These are phyloP conservation scores for Fusarium secorum DNA, from an alignment of 2,329 filamentous ascomycete species.

Conservation along the genomic window DNA sequence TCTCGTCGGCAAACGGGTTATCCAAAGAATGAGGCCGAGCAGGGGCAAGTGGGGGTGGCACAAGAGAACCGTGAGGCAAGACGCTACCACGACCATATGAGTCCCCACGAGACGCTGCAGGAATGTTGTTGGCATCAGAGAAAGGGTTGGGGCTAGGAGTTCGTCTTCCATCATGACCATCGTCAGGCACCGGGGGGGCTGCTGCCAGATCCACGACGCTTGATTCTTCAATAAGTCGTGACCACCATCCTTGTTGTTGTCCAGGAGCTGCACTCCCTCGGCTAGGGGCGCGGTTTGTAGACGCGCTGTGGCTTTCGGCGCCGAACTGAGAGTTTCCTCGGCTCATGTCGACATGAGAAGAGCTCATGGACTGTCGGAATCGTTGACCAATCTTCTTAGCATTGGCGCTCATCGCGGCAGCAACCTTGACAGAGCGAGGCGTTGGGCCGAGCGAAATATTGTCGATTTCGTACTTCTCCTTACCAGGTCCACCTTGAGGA, in stretches of 20 bases:
- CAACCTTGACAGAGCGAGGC: constrained; percentile 47
- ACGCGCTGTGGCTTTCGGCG: constrained; percentile 49
- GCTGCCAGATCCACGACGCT: constrained; percentile 50
- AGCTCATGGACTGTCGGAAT: constrained; percentile 30
- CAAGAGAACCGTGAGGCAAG: constrained; percentile 49
- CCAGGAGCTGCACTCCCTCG: constrained; percentile 10
- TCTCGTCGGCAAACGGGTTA: constrained; percentile 59
- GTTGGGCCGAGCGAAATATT: constrained; percentile 60
- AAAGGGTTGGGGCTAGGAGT: constrained; percentile 36
- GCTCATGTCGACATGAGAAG: constrained; percentile 58
- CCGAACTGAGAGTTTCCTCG: constrained; percentile 62
- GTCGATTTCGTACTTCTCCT: constrained; percentile 46
- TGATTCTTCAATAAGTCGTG: constrained; percentile 51
- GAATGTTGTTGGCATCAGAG: constrained; percentile 55
- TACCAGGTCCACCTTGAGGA: constrained; percentile 31
- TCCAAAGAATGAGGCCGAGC: constrained; percentile 27
- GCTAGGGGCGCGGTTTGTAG: constrained; percentile 31
- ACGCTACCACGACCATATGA: constrained; percentile 54
- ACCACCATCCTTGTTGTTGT: constrained; percentile 53
- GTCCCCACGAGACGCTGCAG: constrained; percentile 47
- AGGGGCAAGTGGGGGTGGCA: constrained; percentile 49
- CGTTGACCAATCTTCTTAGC: constrained; percentile 41
- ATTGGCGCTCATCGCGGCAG: constrained; percentile 42
- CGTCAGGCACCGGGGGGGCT: constrained; percentile 26
- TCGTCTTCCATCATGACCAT: constrained; percentile 24